These are phyloP conservation scores for Priceomyces medius DNA, from an alignment of 805 yeast species.

Conservation along the genomic window DNA sequence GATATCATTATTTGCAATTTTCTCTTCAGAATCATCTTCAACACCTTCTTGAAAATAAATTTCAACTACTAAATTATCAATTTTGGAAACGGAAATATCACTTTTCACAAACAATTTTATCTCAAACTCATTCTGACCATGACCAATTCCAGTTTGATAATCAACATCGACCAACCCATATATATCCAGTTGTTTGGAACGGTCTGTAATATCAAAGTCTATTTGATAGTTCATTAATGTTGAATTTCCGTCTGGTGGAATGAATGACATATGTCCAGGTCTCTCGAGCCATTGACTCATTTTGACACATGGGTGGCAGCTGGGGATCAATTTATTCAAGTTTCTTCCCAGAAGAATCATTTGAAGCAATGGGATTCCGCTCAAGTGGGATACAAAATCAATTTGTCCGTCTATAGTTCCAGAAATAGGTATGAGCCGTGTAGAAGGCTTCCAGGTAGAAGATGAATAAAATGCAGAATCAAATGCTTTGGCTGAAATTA, in stretches of 20 bases:
- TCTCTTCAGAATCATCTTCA: conserved; percentile 10
- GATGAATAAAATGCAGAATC: conserved; percentile 30
- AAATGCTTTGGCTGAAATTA: conserved; percentile 25
- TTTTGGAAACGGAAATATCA: conserved; percentile 26
- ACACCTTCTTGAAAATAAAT: conserved; percentile 18
- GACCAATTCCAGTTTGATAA: conserved; percentile 53
- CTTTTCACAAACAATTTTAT: conserved; percentile 47
- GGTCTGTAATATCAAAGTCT: conserved; percentile 38
- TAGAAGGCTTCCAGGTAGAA: conserved; percentile 11
- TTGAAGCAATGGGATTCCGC: conserved; percentile 74
- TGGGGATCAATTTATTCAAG: conserved; percentile 53
- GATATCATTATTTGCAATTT: conserved; percentile 10
- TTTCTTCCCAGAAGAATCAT: conserved; percentile 49
- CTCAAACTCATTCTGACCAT: conserved; percentile 59
- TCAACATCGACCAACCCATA: conserved; percentile 60
- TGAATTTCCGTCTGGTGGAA: conserved; percentile 86
- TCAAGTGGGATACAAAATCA: conserved; percentile 63
- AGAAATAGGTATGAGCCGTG: conserved; percentile 37
- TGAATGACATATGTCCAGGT: conserved; percentile 57
- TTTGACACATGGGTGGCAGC: conserved; percentile 71
- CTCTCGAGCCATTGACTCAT: conserved; percentile 47
- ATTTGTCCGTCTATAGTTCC: conserved; percentile 65
- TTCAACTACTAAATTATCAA: conserved; percentile 32
- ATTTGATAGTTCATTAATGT: conserved; percentile 62
- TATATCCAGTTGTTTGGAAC: conserved; percentile 18